phyloP scores from a whole-genome alignment of 768 basidiomycete species.

The Tricholoma flavovirens region DNA sequence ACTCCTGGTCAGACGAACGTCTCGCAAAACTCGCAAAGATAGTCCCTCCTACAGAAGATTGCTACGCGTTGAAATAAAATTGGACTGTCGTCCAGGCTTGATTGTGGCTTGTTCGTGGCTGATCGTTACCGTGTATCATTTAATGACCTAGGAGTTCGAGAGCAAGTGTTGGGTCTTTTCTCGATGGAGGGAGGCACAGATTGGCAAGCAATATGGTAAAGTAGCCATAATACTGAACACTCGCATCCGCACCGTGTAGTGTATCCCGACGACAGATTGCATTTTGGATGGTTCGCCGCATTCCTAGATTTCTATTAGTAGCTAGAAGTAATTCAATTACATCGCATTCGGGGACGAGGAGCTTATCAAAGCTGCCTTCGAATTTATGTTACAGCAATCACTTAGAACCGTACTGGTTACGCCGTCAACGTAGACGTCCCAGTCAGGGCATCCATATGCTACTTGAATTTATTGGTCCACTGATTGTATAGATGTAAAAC shows the following conservation, averaged over 20 bases:
- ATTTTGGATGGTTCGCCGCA: not conserved
- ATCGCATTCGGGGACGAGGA: too few relatives aligned
- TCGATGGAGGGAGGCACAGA: not conserved
- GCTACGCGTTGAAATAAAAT: conserved; percentile 65
- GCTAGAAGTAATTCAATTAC: too few relatives aligned
- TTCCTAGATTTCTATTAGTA: not conserved
- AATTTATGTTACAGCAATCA: too few relatives aligned
- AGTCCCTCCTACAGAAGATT: conserved; percentile 67
- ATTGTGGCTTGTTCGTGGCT: not conserved
- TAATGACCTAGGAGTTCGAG: not conserved
- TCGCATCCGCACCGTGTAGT: not conserved
- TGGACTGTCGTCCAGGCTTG: conserved; percentile 28
- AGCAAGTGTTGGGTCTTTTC: not conserved
- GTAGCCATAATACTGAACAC: not conserved
- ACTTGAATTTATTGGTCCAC: too few relatives aligned
- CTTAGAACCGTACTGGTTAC: too few relatives aligned
- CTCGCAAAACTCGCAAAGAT: conserved; percentile 60
- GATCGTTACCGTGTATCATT: not conserved
- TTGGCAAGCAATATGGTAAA: not conserved
- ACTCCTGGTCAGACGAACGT: conserved; percentile 46
- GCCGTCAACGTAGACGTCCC: too few relatives aligned
- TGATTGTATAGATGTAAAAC: too few relatives aligned
- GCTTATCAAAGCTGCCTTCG: too few relatives aligned
- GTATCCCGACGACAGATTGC: not conserved
- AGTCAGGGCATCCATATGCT: too few relatives aligned